Evolutionary conservation across 1,139 yeast species (phyloP).

Genomic region (Saccharomyces hybrid): DNA sequence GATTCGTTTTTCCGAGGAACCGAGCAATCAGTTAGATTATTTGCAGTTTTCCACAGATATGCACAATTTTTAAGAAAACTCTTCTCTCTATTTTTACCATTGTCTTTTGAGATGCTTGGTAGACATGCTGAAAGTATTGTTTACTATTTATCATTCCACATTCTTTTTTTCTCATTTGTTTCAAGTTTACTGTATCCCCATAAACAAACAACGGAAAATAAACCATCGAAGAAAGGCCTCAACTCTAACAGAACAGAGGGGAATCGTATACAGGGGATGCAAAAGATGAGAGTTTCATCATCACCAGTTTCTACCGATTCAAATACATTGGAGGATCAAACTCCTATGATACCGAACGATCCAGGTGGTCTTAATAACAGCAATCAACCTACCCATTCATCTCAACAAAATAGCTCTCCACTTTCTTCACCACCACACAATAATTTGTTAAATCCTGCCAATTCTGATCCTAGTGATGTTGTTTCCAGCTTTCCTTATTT

Average conservation of each 20-base stretch:
- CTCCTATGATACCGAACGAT: background rate
- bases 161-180: background rate
- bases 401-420: background rate
- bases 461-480: background rate
- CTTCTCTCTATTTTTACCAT: background rate
- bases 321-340: background rate
- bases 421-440: background rate
- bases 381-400: background rate
- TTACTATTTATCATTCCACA: background rate
- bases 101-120: background rate
- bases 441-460: background rate
- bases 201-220: background rate
- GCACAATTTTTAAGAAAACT: background rate
- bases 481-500: conserved; percentile 7
- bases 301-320: background rate
- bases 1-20: background rate
- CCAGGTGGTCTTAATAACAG: background rate
- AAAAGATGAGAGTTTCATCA: background rate
- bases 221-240: background rate
- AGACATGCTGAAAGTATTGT: background rate
- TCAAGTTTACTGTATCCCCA: background rate
- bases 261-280: background rate
- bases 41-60: background rate
- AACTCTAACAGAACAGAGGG: background rate
- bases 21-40: background rate